A percentile compares a stretch with the other conserved stretches of the same genome.
Evolutionary conservation across 139 green algal species (phyloP).

Genomic region (Chlamydomonas sp.): DNA sequence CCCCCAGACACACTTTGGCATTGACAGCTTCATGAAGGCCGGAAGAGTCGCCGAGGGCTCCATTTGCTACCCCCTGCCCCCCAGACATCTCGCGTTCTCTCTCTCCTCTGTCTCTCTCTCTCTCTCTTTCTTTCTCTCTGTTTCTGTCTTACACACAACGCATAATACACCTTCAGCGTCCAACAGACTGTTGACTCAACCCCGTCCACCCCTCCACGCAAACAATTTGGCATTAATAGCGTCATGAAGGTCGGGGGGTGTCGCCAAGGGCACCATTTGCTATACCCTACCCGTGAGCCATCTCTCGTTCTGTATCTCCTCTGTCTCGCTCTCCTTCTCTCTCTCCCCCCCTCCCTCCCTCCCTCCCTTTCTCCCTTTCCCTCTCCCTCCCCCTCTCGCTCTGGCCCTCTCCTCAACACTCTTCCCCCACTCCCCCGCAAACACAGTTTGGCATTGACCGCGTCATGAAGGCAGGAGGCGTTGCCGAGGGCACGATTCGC

Average conservation of each 20-base stretch:
- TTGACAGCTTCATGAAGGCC: constrained; percentile 69
- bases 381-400: too few relatives aligned
- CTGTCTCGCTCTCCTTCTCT: too few relatives aligned
- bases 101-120: too few relatives aligned
- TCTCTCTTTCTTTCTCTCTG: background rate
- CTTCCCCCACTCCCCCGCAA: constrained; percentile 63
- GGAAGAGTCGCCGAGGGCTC: constrained; percentile 74
- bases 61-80: constrained; percentile 89
- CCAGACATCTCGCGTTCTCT: constrained; percentile 44
- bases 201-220: background rate
- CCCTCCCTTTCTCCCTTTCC: background rate
- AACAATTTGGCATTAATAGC: constrained; percentile 75
- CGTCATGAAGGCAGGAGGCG: constrained; percentile 59
- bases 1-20: too few relatives aligned
- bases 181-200: too few relatives aligned
- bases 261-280: constrained; percentile 84
- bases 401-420: constrained; percentile 16
- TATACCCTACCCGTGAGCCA: too few relatives aligned
- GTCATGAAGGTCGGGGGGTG: constrained; percentile 61
- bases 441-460: constrained; percentile 87
- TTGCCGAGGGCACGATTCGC: constrained; percentile 84
- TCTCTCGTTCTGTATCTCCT: too few relatives aligned
- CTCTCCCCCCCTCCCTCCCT: background rate
- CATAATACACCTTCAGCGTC: too few relatives aligned
- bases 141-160: background rate